Conservation (phyloP, 225 moss, liverwort and hornwort species). For the Bryum argenteum region DNA sequence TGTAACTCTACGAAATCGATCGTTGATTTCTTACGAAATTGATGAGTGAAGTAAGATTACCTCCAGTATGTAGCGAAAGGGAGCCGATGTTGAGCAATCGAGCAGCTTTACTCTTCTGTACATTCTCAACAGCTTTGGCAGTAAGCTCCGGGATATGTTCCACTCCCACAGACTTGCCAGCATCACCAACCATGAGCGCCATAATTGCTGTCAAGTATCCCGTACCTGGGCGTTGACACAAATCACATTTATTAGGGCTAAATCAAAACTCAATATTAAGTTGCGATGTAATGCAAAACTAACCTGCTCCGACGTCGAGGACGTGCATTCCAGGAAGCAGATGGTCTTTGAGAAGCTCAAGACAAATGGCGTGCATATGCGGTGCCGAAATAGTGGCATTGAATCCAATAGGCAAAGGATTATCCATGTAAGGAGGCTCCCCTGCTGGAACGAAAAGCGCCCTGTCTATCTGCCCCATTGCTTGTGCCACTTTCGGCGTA, state of each 20-base stretch:
- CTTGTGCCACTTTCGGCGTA: constrained; percentile 48
- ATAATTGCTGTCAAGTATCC: constrained; percentile 85
- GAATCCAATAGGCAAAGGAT: constrained; percentile 57
- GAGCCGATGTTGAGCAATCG: constrained; percentile 48
- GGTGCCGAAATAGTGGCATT: constrained; percentile 88
- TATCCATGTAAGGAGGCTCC: constrained; percentile 49
- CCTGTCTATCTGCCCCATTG: constrained; percentile 63
- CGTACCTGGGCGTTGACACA: constrained; percentile 52
- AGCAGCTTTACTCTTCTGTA: constrained; percentile 64
- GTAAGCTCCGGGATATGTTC: constrained; percentile 89
- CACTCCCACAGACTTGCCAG: constrained; percentile 66
- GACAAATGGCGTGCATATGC: constrained; percentile 87
- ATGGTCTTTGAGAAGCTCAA: constrained; percentile 70
- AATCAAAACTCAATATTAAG: background rate
- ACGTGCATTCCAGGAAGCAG: constrained; percentile 81
- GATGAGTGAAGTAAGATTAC: constrained; percentile 35
- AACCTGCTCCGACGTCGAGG: constrained; percentile 76
- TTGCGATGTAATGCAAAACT: no score
- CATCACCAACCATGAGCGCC: constrained; percentile 70
- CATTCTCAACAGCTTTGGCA: constrained; percentile 54
- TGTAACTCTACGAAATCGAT: no score
- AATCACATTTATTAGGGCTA: no score
- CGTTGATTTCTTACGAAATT: no score
- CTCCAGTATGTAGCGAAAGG: constrained; percentile 68
- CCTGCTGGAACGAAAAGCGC: constrained; percentile 52